These are phyloP conservation scores for Zygoascus flipseniorum DNA, from an alignment of 805 yeast species.

Conservation along the genomic window DNA sequence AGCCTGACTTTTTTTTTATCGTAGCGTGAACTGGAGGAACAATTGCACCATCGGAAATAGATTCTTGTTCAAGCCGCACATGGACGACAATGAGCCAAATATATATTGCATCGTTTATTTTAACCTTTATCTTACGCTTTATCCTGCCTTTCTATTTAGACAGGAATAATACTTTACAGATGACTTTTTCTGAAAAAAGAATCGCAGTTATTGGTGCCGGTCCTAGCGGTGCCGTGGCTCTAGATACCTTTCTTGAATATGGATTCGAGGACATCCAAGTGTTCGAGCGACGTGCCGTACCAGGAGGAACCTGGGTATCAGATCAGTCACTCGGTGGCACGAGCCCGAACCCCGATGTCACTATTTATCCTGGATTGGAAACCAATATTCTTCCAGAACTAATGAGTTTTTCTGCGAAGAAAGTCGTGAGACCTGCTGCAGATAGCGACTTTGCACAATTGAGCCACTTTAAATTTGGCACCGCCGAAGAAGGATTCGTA, in stretches of 20 bases:
- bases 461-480: constrained; percentile 3
- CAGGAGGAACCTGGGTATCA: constrained; percentile 13
- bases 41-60: neutral
- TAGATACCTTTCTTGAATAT: constrained; percentile 8
- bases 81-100: too few relatives aligned
- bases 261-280: constrained; percentile 10
- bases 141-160: too few relatives aligned
- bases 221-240: constrained; percentile 12
- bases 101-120: too few relatives aligned
- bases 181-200: constrained; percentile 1
- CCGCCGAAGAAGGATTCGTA: constrained; percentile 6
- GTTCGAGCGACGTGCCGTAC: constrained; percentile 7
- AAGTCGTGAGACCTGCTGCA: neutral
- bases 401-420: constrained; percentile 7
- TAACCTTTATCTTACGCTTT: too few relatives aligned
- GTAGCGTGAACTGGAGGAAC: neutral
- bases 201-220: constrained; percentile 14
- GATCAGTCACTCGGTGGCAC: neutral
- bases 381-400: constrained; percentile 10
- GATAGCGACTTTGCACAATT: neutral
- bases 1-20: neutral
- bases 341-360: neutral
- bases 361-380: constrained; percentile 11
- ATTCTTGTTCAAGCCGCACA: neutral
- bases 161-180: neutral